Conservation (phyloP, 805 yeast species). For the Candida chauliodis region DNA sequence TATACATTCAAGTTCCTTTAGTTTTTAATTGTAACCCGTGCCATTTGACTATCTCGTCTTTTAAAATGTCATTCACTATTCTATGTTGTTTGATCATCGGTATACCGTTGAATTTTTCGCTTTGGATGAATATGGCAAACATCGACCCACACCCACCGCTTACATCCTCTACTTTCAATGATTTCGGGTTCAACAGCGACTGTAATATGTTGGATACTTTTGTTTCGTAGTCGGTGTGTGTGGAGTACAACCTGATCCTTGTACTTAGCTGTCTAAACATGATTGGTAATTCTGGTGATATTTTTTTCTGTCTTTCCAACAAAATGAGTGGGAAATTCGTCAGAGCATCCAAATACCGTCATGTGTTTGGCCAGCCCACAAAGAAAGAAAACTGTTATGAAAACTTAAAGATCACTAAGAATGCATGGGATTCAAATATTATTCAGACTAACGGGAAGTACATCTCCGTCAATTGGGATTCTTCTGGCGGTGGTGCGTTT, state of each 20-base stretch:
- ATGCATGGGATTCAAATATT: constrained; percentile 95
- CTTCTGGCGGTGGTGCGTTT: constrained; percentile 97
- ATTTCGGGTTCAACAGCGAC: constrained; percentile 55
- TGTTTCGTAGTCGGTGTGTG: constrained; percentile 49
- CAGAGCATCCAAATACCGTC: constrained; percentile 95
- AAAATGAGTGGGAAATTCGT: constrained; percentile 73
- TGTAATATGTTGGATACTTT: constrained; percentile 56
- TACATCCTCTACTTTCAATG: constrained; percentile 70
- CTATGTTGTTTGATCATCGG: constrained; percentile 90
- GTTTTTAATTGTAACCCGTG: constrained; percentile 91
- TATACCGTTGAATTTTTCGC: constrained; percentile 71
- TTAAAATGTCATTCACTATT: constrained; percentile 73
- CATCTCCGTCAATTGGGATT: constrained; percentile 84
- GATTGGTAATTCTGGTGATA: neutral
- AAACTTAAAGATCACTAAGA: constrained; percentile 74
- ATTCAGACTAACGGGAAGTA: constrained; percentile 84
- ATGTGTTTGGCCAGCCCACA: constrained; percentile 86
- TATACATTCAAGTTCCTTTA: constrained; percentile 22
- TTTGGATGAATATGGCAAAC: constrained; percentile 82
- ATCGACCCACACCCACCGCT: constrained; percentile 97
- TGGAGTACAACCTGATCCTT: neutral
- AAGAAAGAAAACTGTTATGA: constrained; percentile 70
- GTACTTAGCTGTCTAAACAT: neutral
- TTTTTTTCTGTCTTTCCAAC: neutral
- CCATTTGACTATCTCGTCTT: constrained; percentile 87